phyloP scores from a whole-genome alignment of 495 filamentous ascomycete genomes.

The Hypoxylon lenormandii region DNA sequence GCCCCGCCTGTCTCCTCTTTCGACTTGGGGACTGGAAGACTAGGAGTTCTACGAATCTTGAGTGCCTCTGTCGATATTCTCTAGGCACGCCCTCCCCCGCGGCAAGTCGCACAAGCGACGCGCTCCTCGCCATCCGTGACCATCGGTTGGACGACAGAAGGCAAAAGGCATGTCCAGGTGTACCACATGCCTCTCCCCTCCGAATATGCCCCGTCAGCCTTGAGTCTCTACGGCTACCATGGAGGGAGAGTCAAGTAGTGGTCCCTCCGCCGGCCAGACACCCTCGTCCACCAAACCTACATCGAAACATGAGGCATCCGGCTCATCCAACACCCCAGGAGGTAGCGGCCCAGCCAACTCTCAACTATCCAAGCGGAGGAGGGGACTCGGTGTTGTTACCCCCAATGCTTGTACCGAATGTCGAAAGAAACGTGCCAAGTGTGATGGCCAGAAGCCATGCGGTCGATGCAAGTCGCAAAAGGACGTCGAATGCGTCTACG shows the following conservation, averaged over 20 bases:
- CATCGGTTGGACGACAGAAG: constrained; percentile 6
- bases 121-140: constrained; percentile 1
- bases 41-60: neutral
- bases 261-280: constrained; percentile 42
- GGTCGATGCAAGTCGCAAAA: constrained; percentile 62
- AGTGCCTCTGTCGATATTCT: neutral
- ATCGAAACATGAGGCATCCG: constrained; percentile 43
- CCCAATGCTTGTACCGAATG: constrained; percentile 69
- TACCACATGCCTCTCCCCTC: neutral
- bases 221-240: constrained; percentile 40
- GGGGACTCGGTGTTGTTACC: constrained; percentile 66
- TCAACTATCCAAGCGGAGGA: constrained; percentile 58
- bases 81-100: constrained; percentile 11
- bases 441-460: constrained; percentile 67
- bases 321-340: constrained; percentile 27
- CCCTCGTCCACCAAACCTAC: constrained; percentile 44
- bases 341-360: constrained; percentile 18
- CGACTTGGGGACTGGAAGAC: neutral
- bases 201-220: constrained; percentile 37
- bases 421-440: constrained; percentile 70
- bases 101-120: constrained; percentile 5
- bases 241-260: constrained; percentile 48
- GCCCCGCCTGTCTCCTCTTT: constrained; percentile 18
- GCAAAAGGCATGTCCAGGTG: constrained; percentile 21
- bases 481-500: constrained; percentile 64